Percentiles rank a stretch among this genome's conserved stretches.
Conservation (phyloP, 805 yeast species). For the Barnettozyma botsteinii region DNA sequence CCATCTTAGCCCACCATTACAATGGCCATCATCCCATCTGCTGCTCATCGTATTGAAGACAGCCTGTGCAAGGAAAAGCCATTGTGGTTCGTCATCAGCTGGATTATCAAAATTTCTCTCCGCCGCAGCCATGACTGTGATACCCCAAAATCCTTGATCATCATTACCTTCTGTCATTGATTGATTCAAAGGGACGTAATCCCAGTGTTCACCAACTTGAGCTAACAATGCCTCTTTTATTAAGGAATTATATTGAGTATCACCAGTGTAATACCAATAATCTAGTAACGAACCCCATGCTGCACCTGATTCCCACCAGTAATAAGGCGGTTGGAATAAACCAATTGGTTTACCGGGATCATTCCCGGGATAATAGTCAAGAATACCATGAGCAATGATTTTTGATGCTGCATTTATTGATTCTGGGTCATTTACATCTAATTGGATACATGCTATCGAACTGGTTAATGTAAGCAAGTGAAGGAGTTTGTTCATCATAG, state of each 20-base stretch:
- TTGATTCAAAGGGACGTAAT: constrained; percentile 85
- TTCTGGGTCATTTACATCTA: constrained; percentile 2
- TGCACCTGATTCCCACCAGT: constrained; percentile 99
- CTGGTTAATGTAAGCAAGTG: neutral
- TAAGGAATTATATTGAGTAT: constrained; percentile 55
- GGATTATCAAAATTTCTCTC: constrained; percentile 82
- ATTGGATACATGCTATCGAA: neutral
- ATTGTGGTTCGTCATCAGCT: constrained; percentile 48
- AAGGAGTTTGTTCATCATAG: too few relatives aligned
- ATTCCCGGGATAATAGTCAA: constrained; percentile 75
- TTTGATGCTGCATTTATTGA: constrained; percentile 45
- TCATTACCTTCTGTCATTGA: constrained; percentile 94
- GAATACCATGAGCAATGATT: constrained; percentile 59
- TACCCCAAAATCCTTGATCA: constrained; percentile 97
- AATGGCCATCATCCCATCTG: constrained; percentile 81
- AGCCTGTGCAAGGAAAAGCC: constrained; percentile 85
- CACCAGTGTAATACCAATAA: constrained; percentile 64
- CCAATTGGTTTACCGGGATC: constrained; percentile 76
- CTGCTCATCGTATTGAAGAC: constrained; percentile 84
- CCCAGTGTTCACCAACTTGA: constrained; percentile 68
- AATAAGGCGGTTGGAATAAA: constrained; percentile 83
- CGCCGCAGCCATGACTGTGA: constrained; percentile 87
- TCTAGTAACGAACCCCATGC: constrained; percentile 88
- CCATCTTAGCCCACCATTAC: constrained; percentile 94
- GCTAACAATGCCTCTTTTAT: constrained; percentile 59